These are phyloP conservation scores for Mortierella claussenii DNA, from an alignment of 192 early-diverging fungal species.

Conservation along the genomic window DNA sequence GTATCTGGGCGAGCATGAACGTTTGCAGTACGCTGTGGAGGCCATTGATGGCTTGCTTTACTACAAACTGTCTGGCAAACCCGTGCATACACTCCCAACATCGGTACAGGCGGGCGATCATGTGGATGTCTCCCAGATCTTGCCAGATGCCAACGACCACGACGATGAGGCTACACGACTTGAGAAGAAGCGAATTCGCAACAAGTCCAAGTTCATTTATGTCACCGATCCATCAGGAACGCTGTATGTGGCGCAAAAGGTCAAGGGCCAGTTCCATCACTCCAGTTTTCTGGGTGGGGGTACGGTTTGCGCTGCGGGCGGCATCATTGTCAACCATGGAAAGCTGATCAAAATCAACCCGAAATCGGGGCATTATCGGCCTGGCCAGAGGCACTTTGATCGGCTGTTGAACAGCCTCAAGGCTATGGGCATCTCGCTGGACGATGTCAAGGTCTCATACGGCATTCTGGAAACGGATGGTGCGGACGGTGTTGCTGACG, in stretches of 20 bases:
- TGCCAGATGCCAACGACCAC: constrained; percentile 22
- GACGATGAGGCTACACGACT: constrained; percentile 31
- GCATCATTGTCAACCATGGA: constrained; percentile 42
- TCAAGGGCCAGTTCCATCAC: constrained; percentile 57
- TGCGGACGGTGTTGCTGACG: background rate
- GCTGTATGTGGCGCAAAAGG: constrained; percentile 52
- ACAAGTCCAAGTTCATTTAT: constrained; percentile 55
- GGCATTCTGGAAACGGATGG: constrained; percentile 19
- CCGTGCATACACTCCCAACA: constrained; percentile 48
- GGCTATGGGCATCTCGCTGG: constrained; percentile 31
- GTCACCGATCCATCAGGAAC: constrained; percentile 47
- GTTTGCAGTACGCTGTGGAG: constrained; percentile 41
- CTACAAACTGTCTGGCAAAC: constrained; percentile 30
- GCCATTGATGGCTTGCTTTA: constrained; percentile 43
- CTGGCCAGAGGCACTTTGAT: constrained; percentile 52
- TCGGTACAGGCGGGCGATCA: constrained; percentile 20
- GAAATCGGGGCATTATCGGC: constrained; percentile 58
- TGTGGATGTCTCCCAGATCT: constrained; percentile 30
- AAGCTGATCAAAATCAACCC: constrained; percentile 55
- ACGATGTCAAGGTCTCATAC: constrained; percentile 29
- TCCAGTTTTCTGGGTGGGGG: constrained; percentile 56
- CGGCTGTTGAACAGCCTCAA: constrained; percentile 22
- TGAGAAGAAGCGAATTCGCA: constrained; percentile 42
- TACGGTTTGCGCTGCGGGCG: constrained; percentile 53
- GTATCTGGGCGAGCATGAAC: constrained; percentile 49